Percentiles rank a stretch among this genome's conserved stretches.
These are phyloP conservation scores for Penicillium verrucosum DNA, from an alignment of 2,329 filamentous ascomycete species.

Conservation along the genomic window DNA sequence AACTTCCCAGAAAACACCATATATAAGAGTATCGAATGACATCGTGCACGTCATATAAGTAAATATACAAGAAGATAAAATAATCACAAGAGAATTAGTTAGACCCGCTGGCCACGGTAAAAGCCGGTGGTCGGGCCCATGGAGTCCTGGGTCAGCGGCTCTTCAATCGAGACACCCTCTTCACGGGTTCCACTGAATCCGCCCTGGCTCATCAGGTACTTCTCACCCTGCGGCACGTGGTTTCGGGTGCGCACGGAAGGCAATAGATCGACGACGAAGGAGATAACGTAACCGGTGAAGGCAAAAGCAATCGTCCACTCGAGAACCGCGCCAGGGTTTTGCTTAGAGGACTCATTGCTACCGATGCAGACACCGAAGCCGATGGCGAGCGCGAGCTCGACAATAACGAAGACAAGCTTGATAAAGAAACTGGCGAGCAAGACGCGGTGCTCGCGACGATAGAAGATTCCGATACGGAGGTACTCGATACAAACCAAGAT, in stretches of 20 bases:
- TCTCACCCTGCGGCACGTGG: constrained; percentile 44
- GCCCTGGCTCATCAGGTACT: constrained; percentile 26
- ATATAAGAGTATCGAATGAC: neutral
- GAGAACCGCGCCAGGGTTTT: constrained; percentile 70
- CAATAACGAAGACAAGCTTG: constrained; percentile 78
- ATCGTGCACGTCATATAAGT: constrained; percentile 7
- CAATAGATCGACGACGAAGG: constrained; percentile 81
- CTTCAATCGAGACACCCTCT: constrained; percentile 29
- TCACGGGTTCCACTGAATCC: constrained; percentile 5
- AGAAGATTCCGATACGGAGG: constrained; percentile 75
- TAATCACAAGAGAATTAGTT: neutral
- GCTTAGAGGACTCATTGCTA: constrained; percentile 47
- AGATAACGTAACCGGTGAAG: constrained; percentile 83
- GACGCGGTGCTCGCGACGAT: constrained; percentile 66
- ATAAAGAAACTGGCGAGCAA: constrained; percentile 79
- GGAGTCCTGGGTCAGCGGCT: constrained; percentile 40
- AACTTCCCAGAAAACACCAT: neutral
- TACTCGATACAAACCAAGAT: constrained; percentile 90
- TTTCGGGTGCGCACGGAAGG: constrained; percentile 67
- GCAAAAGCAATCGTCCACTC: constrained; percentile 79
- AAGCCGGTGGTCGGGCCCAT: constrained; percentile 30
- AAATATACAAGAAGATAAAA: neutral
- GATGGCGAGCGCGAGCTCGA: constrained; percentile 66
- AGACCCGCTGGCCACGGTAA: constrained; percentile 31
- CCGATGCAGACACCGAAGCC: constrained; percentile 61